Base-by-base conservation (phyloP, 805 yeast species). In the Wickerhamiella nectarea region DNA sequence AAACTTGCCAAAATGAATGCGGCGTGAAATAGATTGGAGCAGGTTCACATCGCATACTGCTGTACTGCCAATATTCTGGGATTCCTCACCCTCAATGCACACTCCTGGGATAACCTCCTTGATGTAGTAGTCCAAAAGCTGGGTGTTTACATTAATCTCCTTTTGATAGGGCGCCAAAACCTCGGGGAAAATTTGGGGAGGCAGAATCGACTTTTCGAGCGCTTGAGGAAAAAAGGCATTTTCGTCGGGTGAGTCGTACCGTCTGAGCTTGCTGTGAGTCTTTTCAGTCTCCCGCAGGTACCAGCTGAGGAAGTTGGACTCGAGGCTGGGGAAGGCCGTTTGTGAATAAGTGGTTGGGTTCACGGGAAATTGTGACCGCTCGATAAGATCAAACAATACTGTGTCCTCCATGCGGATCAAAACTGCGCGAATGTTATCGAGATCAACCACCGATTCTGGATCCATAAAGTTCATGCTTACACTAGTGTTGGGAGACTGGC, bases 1-100 rank as follows among this genome's bases (percentile, higher is more conserved):
- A 68, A 89, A 91, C 63, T 82, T 83, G 40, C 98, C 98, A 64
- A 89, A 91, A 63, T 91, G 98, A 52, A 91, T 84, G 58, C 98
- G 72, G 55, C 98, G 71, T 7, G 94, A 81, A 36, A 91, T 64
- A 4, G 94, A 79, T 61, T 91, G 95, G 51, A 91, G 69, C 51
- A 81, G 75, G 52, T 82, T 94, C 46, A 89, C 81, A 58, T 91
- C 98, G 49, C 84, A 69, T 33, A 76, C 66, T 3, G 94, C 78
- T 33, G 91, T 83, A 21, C 94, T 80, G 1, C 98, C 98, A 44
- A 76, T 68, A 61, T 87, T 91, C 57, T 86, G 95, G 34, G 69
- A 65, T 56, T 86, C 93, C 1, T 84, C 53, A 80, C 26, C 61
- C 56, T 67, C 71, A 29, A 78, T 76, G 11, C 86, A 71, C 12